Base-by-base conservation (phyloP, 371 early-diverging fungal species). In the Dinochytrium kinnereticum region DNA sequence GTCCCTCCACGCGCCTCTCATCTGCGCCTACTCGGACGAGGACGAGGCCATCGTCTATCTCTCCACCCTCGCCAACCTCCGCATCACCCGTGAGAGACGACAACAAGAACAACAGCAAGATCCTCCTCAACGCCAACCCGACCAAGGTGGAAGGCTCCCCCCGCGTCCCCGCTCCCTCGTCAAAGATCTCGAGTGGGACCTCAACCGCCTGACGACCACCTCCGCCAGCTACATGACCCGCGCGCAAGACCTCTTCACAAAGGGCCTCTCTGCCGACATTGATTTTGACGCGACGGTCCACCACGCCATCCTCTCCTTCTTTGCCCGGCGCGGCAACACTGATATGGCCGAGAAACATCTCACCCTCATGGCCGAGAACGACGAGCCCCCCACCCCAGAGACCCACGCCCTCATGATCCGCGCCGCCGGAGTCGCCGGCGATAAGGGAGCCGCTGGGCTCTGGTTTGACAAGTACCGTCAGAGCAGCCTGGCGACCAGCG, bases 401-500 rank as follows among this genome's bases (percentile, higher is more conserved):
- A 61, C 61, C 2, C 36, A 61, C 36, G 30, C 61, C 24, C 19
- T 34, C 34, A 34, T 61, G 61, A 61, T 61, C 24, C 37, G 31
- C 19, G 30, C 15, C 3, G 10, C 17, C 36, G 61, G 61, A 34
- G 61, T 34, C 10, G 10, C 5, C 19, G 61, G 61, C 2, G 61
- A 61, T 24, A 61, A 33, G 19, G 61, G 3, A 2, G 36, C 30
- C 7, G 61, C 61, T 33, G 17, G 15, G 13, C 34, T 15, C 17
- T 61, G 61, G 61, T 74, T 74, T 53, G 65, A 74, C 39, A 39
- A 34, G 7, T 74, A 69, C 70, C 59, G 74, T 28, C 33, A 61
- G 37, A 69, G 69, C 19, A 65, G 50, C 51, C 50, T 61, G 31
- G 49, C 36, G 19, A 74, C 69, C 0, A 5, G 13, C 17, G 38